These are phyloP conservation scores for Pachyrhizus erosus DNA, from an alignment of 306 rosid species.

Conservation along the genomic window DNA sequence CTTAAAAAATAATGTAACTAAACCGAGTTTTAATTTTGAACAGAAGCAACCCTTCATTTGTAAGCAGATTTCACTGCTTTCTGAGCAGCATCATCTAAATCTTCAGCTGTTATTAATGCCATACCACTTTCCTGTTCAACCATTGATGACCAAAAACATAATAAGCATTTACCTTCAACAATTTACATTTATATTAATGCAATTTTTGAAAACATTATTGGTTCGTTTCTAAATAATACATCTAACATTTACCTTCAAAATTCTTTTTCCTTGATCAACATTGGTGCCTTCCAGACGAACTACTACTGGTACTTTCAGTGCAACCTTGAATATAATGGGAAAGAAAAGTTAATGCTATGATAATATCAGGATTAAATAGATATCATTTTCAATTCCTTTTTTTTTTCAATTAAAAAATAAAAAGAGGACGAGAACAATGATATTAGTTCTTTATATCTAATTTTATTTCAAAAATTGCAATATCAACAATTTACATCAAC, in stretches of 20 bases:
- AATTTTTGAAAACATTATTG: slow-evolving; percentile 25
- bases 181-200: too few species aligned
- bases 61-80: slow-evolving; percentile 88
- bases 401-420: neutral
- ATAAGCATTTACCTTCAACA: slow-evolving; percentile 24
- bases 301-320: slow-evolving; percentile 87
- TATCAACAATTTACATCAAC: slow-evolving; percentile 22
- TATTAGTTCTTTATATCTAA: neutral
- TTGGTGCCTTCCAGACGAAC: slow-evolving; percentile 99
- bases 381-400: neutral
- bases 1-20: slow-evolving; percentile 42
- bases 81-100: slow-evolving; percentile 96
- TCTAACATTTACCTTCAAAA: slow-evolving; percentile 68
- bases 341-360: slow-evolving; percentile 32
- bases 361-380: slow-evolving; percentile 23
- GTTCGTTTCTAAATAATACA: slow-evolving; percentile 8
- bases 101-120: slow-evolving; percentile 92
- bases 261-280: slow-evolving; percentile 93
- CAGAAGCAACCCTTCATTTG: slow-evolving; percentile 53
- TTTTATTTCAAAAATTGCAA: neutral
- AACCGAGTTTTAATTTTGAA: slow-evolving; percentile 36
- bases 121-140: slow-evolving; percentile 88
- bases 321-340: slow-evolving; percentile 62
- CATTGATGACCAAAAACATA: slow-evolving; percentile 37
- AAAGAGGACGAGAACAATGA: neutral